Percentiles rank a stretch among this genome's conserved stretches.
These are phyloP conservation scores for Corylus americana DNA, from an alignment of 306 rosid genomes.

Conservation along the genomic window DNA sequence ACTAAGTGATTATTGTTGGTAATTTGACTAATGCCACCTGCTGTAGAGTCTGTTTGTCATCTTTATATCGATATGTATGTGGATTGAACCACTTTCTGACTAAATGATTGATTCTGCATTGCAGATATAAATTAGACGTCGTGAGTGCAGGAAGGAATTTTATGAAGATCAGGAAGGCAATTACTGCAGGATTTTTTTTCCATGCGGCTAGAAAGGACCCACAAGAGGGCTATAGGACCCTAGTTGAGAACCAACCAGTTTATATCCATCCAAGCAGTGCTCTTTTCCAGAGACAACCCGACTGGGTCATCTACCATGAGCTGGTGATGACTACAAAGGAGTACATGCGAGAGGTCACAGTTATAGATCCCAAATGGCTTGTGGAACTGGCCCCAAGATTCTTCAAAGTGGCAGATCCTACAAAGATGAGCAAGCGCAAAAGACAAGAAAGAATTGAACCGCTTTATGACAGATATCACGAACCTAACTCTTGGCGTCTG, in stretches of 20 bases:
- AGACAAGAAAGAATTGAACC: conserved; percentile 82
- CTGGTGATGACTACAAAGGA: conserved; percentile 90
- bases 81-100: conserved; percentile 30
- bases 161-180: conserved; percentile 81
- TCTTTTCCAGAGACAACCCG: conserved; percentile 83
- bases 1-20: background rate
- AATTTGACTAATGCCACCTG: conserved; percentile 7
- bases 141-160: conserved; percentile 76
- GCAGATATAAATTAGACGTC: conserved; percentile 88
- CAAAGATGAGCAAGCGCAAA: conserved; percentile 82
- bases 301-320: conserved; percentile 92
- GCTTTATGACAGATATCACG: conserved; percentile 83
- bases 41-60: background rate
- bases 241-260: conserved; percentile 84
- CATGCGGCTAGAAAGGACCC: conserved; percentile 84
- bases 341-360: conserved; percentile 86
- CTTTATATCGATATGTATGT: background rate
- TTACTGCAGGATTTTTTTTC: conserved; percentile 84
- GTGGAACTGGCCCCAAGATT: conserved; percentile 83
- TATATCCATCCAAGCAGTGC: conserved; percentile 85
- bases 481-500: conserved; percentile 93
- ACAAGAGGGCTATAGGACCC: conserved; percentile 85
- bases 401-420: conserved; percentile 78
- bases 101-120: background rate
- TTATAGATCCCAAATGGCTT: conserved; percentile 87